Evolutionary conservation across 148 eudicot genomes (phyloP).

Genomic region (Chenopodium album): DNA sequence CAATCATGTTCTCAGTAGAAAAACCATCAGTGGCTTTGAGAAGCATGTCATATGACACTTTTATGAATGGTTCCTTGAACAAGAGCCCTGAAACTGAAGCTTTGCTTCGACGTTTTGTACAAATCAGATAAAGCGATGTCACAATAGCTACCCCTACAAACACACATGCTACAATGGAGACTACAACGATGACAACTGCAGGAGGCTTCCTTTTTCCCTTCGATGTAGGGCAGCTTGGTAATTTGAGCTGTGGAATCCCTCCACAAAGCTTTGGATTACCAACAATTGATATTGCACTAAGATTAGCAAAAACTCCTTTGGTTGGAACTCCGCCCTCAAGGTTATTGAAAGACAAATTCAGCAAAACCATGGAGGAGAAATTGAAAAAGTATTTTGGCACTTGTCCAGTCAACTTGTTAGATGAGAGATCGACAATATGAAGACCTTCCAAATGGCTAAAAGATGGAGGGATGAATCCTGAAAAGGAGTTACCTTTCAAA

Average conservation of each 20-base stretch:
- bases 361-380: conserved; percentile 3
- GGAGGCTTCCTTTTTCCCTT: not conserved
- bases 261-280: conserved; percentile 34
- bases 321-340: conserved; percentile 30
- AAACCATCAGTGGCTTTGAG: conserved; percentile 25
- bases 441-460: conserved; percentile 18
- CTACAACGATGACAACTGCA: not conserved
- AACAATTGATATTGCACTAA: conserved; percentile 2
- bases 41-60: conserved; percentile 23
- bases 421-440: conserved; percentile 12
- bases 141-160: not conserved
- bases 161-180: not conserved
- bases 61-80: not conserved
- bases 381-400: conserved; percentile 20
- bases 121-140: not conserved
- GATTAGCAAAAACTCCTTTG: conserved; percentile 19
- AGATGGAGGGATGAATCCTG: conserved; percentile 25
- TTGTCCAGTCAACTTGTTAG: conserved; percentile 27
- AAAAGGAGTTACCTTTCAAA: conserved; percentile 12
- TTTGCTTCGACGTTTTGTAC: not conserved
- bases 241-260: conserved; percentile 10
- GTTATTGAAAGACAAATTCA: conserved; percentile 28
- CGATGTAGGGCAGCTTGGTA: conserved; percentile 19
- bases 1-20: conserved; percentile 17
- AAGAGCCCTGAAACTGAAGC: not conserved